Base-by-base conservation (phyloP, 1,139 yeast species). In the Blastobotrys serpentis region DNA sequence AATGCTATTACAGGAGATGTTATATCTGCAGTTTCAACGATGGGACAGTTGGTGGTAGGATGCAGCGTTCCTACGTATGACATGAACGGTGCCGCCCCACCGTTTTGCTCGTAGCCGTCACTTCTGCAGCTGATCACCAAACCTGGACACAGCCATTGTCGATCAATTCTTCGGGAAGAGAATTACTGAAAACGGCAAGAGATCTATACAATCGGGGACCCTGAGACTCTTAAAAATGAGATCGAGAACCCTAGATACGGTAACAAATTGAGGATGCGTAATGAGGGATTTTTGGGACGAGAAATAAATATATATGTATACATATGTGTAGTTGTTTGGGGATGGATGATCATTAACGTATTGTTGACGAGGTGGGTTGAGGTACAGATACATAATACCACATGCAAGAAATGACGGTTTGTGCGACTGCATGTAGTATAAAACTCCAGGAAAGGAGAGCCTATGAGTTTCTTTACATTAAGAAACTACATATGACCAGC, bases 91-190 rank as follows among this genome's bases (percentile, higher is more conserved):
- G 32, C 14, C 14, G 32, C 32, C 14, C 14, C 32, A 11, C 32
- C 32, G 32, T 29, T 29, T 11, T 11, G n/a, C 32, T 14, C 32
- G 32, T 29, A n/a, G n/a, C 32, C 7, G 26, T 23, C 26, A 23
- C 32, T 29, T 11, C 32, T 10, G 26, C 26, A 29, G 32, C 32
- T 6, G 32, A 29, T 29, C 32, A 14, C 32, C 32, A 6, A 29
- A 29, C 7, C 14, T 29, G 32, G 32, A 29, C 32, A 29, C 32
- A 29, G 32, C 32, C 32, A 29, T 29, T 29, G 32, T 29, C 32
- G 32, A 29, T 29, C 32, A 29, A 29, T 29, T 29, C 32, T n/a
- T 29, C 13, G 7, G 13, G 4, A 14, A 29, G 7, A 14, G 13
- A 29, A 4, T 10, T 29, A 6, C 14, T 11, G 13, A 29, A 29